Conservation (phyloP, 2,329 filamentous ascomycete species). For the Paecilomyces dactylethromorphus region DNA sequence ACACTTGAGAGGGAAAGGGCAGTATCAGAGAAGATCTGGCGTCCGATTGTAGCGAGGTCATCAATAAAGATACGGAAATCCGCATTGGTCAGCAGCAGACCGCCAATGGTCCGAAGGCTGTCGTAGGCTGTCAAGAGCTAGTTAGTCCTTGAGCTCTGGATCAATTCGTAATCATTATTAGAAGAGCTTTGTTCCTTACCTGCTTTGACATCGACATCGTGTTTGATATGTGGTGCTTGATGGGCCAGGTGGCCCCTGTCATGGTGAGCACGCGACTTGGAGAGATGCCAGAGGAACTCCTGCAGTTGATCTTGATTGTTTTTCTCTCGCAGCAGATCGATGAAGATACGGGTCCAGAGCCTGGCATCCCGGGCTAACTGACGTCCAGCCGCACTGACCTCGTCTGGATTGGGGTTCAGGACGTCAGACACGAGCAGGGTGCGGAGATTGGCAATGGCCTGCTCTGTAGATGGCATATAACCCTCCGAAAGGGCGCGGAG, state of each 20-base stretch:
- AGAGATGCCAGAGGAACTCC: slow-evolving; percentile 81
- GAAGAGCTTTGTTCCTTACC: slow-evolving; percentile 37
- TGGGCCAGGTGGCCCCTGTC: slow-evolving; percentile 59
- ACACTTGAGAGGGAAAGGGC: slow-evolving; percentile 71
- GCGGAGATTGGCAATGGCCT: slow-evolving; percentile 71
- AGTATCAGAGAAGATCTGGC: slow-evolving; percentile 81
- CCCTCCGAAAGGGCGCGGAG: slow-evolving; percentile 71
- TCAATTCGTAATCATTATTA: neutral
- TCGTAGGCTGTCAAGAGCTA: slow-evolving; percentile 54
- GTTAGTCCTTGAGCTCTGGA: neutral
- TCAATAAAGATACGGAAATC: slow-evolving; percentile 83
- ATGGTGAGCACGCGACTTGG: slow-evolving; percentile 64
- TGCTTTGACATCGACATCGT: slow-evolving; percentile 64
- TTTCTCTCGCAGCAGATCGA: slow-evolving; percentile 75
- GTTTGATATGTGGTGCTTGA: slow-evolving; percentile 56
- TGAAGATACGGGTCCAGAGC: slow-evolving; percentile 70
- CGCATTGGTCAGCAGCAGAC: slow-evolving; percentile 78
- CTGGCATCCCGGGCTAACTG: slow-evolving; percentile 65
- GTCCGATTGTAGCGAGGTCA: slow-evolving; percentile 70
- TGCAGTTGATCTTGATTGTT: slow-evolving; percentile 81
- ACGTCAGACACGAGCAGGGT: slow-evolving; percentile 71
- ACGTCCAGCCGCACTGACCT: slow-evolving; percentile 71
- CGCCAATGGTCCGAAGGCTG: slow-evolving; percentile 75
- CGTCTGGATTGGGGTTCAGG: slow-evolving; percentile 66
- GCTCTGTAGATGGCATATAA: slow-evolving; percentile 88